phyloP scores from a whole-genome alignment of 2,329 filamentous ascomycete species.

The Zelopaecilomyces penicillatus region DNA sequence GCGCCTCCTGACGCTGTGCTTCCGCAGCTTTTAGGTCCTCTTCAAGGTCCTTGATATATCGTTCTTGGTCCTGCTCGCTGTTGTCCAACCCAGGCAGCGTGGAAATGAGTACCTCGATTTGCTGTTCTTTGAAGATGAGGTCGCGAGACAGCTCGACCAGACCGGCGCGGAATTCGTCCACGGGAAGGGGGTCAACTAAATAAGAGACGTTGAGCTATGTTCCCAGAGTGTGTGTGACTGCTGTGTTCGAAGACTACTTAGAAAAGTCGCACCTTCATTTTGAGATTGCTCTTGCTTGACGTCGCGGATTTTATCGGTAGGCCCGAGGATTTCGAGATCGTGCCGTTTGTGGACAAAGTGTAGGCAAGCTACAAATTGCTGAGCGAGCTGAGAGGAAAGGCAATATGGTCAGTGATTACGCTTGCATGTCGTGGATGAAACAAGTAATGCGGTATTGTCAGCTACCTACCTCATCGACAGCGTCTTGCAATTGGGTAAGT shows the following conservation, averaged over 20 bases:
- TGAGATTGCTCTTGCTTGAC: constrained; percentile 45
- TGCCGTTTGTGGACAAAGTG: constrained; percentile 62
- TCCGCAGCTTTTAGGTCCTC: constrained; percentile 57
- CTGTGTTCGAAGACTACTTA: background rate
- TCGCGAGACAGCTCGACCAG: constrained; percentile 68
- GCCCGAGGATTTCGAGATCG: constrained; percentile 51
- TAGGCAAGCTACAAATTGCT: constrained; percentile 59
- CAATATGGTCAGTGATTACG: background rate
- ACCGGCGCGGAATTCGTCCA: constrained; percentile 57
- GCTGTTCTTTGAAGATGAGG: constrained; percentile 70
- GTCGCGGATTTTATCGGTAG: constrained; percentile 51
- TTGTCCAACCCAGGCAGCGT: constrained; percentile 69
- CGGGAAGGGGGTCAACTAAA: constrained; percentile 51
- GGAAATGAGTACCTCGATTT: constrained; percentile 71
- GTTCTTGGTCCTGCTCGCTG: constrained; percentile 68
- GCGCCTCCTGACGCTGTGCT: constrained; percentile 51
- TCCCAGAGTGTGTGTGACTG: too few species aligned
- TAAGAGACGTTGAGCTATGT: too few species aligned
- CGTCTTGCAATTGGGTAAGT: constrained; percentile 77
- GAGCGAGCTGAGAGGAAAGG: constrained; percentile 44
- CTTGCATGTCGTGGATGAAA: too few species aligned
- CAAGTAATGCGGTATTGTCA: too few species aligned
- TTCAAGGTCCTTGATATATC: constrained; percentile 55
- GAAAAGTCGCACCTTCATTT: constrained; percentile 36
- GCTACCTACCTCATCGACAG: constrained; percentile 62